Percentiles rank a stretch among this genome's conserved stretches.
These are phyloP conservation scores for Penicillium sp. DNA, from an alignment of 2,329 filamentous ascomycete genomes.

Conservation along the genomic window DNA sequence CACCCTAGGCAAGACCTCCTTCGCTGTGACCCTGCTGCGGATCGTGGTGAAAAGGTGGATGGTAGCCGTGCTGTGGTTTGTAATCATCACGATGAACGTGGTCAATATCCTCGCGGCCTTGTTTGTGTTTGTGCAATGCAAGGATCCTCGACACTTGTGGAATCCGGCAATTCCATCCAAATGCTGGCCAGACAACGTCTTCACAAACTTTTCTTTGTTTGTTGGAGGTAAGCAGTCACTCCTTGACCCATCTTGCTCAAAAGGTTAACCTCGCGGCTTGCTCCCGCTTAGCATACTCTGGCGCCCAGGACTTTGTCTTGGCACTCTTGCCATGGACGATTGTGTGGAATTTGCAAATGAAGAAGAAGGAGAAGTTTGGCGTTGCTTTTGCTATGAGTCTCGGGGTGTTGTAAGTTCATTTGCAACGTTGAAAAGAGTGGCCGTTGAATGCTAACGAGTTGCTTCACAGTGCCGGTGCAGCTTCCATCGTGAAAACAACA, in stretches of 20 bases:
- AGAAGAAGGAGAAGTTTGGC: slow-evolving; percentile 37
- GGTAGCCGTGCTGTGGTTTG: slow-evolving; percentile 34
- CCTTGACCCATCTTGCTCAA: not conserved
- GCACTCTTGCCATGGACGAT: slow-evolving; percentile 40
- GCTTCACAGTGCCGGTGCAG: slow-evolving; percentile 16
- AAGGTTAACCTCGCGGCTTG: not conserved
- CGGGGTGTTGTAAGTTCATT: slow-evolving; percentile 28
- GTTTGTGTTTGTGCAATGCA: slow-evolving; percentile 22
- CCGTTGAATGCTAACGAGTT: not conserved
- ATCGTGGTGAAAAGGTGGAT: slow-evolving; percentile 38
- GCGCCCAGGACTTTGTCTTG: slow-evolving; percentile 36
- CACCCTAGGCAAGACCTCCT: slow-evolving; percentile 40
- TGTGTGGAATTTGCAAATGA: slow-evolving; percentile 37
- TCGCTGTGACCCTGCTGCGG: slow-evolving; percentile 42
- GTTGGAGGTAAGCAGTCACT: slow-evolving; percentile 17
- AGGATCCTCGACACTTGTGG: slow-evolving; percentile 23
- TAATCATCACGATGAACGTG: slow-evolving; percentile 30
- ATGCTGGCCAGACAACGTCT: slow-evolving; percentile 20
- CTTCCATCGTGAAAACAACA: slow-evolving; percentile 24
- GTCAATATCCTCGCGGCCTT: slow-evolving; percentile 21
- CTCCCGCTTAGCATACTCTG: slow-evolving; percentile 18
- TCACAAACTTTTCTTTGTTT: slow-evolving; percentile 22
- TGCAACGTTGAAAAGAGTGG: not conserved
- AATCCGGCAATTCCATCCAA: slow-evolving; percentile 18
- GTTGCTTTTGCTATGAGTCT: slow-evolving; percentile 40